Conservation (phyloP, 306 rosid genomes). For the Malus orientalis region DNA sequence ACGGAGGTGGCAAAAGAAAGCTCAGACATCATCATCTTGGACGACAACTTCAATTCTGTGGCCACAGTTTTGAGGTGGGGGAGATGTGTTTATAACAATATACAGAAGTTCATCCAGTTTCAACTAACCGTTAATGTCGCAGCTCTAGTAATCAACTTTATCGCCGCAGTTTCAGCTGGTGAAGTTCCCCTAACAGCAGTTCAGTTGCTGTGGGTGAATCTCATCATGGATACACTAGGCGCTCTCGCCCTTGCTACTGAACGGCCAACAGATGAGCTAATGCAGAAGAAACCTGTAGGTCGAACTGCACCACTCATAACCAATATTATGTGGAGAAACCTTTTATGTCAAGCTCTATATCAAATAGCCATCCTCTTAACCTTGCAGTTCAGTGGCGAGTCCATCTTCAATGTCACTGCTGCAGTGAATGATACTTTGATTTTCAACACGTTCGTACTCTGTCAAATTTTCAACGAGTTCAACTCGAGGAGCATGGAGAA, state of each 20-base stretch:
- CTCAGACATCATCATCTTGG: slow-evolving; percentile 80
- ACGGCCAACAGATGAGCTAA: slow-evolving; percentile 68
- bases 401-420: slow-evolving; percentile 40
- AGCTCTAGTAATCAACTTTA: slow-evolving; percentile 78
- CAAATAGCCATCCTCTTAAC: slow-evolving; percentile 58
- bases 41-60: slow-evolving; percentile 73
- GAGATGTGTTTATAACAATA: slow-evolving; percentile 78
- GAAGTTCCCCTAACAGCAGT: slow-evolving; percentile 83
- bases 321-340: slow-evolving; percentile 86
- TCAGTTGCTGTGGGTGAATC: slow-evolving; percentile 81
- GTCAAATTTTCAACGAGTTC: slow-evolving; percentile 89
- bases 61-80: slow-evolving; percentile 86
- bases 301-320: slow-evolving; percentile 77
- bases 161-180: slow-evolving; percentile 85
- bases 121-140: slow-evolving; percentile 84
- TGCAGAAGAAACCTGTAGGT: slow-evolving; percentile 68
- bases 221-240: slow-evolving; percentile 85
- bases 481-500: slow-evolving; percentile 80
- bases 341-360: slow-evolving; percentile 60
- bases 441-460: slow-evolving; percentile 72
- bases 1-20: slow-evolving; percentile 94
- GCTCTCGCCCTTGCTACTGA: slow-evolving; percentile 92
- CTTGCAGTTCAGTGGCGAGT: slow-evolving; percentile 63
- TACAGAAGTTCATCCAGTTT: slow-evolving; percentile 84
- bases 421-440: slow-evolving; percentile 67